Base-by-base conservation (phyloP, 2,329 filamentous ascomycete genomes). In the Trichoderma atroviride region DNA sequence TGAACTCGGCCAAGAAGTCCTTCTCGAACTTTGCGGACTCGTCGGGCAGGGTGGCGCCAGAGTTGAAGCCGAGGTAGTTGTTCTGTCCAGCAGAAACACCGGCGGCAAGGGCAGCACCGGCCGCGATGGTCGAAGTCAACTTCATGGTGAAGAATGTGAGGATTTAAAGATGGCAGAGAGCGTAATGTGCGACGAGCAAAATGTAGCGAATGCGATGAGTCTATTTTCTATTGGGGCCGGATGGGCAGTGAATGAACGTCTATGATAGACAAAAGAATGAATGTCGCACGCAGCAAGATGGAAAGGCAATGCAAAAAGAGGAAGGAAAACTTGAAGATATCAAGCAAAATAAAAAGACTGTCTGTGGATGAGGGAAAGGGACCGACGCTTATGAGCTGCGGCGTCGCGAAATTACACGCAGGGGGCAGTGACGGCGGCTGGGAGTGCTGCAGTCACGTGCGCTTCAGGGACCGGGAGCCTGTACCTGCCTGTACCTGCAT, bases 21-120 rank as follows among this genome's bases (percentile, higher is more conserved):
- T 77, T 72, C 80, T 85, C 83, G 79, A 84, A 83, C 82, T 86
- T 86, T 79, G 83, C 83, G 10, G 82, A 82, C 70, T 79, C 78
- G 78, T 85, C 82, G 72, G 80, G 76, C 59, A 81, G 75, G 50
- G 81, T 84, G 61, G 82, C 76, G 70, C 84, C 84, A 0, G 83
- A 85, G 82, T 85, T 86, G 82, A 86, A 86, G 72, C 84, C 84
- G 33, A 86, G 81, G 76, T 84, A 85, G 82, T 84, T 85, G 74
- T 81, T 75, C 70, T 75, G 76, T 47, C 79, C 79, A 56, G 79
- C 80, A 57, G 82, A 79, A 61, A 75, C 80, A 70, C 80, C 78
- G 35, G 80, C 71, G 70, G 80, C 81, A 73, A 84, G 78, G 63
- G 78, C 69, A 50, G 68, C 77, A 75, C 78, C 75, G 71, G 81